Percentiles rank a stretch among this genome's conserved stretches.
Conservation (phyloP, 441 rosid genomes). For the Croton setiger region DNA sequence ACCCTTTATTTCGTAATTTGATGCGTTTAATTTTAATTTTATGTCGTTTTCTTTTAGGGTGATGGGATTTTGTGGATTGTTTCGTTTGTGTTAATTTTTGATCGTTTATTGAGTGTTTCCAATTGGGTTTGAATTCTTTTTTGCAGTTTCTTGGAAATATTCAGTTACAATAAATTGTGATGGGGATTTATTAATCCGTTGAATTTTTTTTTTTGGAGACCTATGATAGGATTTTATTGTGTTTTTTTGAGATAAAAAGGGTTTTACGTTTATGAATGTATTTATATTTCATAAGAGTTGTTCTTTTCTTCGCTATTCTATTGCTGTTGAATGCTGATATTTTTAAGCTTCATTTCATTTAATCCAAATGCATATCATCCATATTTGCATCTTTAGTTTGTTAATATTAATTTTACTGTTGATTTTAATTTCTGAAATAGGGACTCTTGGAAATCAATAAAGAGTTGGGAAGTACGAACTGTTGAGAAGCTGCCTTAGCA, state of each 20-base stretch:
- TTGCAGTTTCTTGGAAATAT: not conserved
- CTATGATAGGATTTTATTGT: not conserved
- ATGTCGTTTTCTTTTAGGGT: not conserved
- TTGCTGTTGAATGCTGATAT: not conserved
- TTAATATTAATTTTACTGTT: not conserved
- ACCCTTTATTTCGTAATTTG: not conserved
- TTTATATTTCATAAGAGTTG: too few species aligned
- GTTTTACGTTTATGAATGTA: too few species aligned
- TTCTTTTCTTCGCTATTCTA: not conserved
- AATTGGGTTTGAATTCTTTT: not conserved
- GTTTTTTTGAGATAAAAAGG: too few species aligned
- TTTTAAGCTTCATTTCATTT: not conserved
- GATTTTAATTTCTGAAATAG: constrained; percentile 16
- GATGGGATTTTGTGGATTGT: not conserved
- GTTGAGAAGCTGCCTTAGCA: not conserved
- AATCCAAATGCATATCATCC: not conserved
- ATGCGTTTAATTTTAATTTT: not conserved
- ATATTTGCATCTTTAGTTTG: not conserved
- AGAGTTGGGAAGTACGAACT: not conserved
- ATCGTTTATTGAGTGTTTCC: not conserved
- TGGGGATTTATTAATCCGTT: not conserved
- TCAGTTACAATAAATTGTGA: not conserved
- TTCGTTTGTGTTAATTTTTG: not conserved
- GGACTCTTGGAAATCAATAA: not conserved
- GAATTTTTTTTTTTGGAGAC: not conserved